Evolutionary conservation across 106 monocot genomes (phyloP), one percentile per base, ranked within the genome.

Genomic region (Dioscorea alata): DNA sequence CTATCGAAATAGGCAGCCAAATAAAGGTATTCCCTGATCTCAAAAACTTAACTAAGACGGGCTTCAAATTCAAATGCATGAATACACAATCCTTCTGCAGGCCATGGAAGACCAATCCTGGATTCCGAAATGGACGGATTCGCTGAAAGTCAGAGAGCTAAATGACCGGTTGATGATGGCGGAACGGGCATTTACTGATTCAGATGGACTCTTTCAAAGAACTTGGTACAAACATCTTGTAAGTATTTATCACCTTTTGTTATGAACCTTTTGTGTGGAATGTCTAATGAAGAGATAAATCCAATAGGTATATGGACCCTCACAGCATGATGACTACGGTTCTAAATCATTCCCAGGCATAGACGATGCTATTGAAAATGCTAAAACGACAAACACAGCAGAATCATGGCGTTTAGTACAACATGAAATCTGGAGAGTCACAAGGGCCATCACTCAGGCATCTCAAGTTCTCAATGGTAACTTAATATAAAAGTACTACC

Each of bases 161-260:
- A 92, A 92, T 32, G 88, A 88, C 63, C 70, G 85, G 60, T 57
- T 92, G 60, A 88, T 92, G 82, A 85, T 85, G 85, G 82, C 92
- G 4, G 88, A 88, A 31, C 64, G 92, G 51, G 91, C 91, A 66
- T 88, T 92, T 65, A 92, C 73, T 56, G 71, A 85, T 72, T 21
- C 25, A 17, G 91, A 87, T 12, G 92, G 91, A 15, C 88, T 92
- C 15, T 48, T 60, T 65, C 69, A 60, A 61, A 73, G 80, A 62
- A 60, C 68, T 64, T 88, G 91, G 92, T 92, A 80, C 75, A 92
- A 92, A 70, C 88, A 92, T 80, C 35, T 92, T 85, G 88, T 88
- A 76, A 1, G 72, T 72, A 18, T 68, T 67, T 25, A 25, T 57
- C 14, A 8, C 21, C 48, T 23, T 18, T 6, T 48, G 14, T 20